Evolutionary conservation across 257 asterid genomes (phyloP), one percentile per base, ranked within the genome.

Genomic region (Przewalskia tangutica): DNA sequence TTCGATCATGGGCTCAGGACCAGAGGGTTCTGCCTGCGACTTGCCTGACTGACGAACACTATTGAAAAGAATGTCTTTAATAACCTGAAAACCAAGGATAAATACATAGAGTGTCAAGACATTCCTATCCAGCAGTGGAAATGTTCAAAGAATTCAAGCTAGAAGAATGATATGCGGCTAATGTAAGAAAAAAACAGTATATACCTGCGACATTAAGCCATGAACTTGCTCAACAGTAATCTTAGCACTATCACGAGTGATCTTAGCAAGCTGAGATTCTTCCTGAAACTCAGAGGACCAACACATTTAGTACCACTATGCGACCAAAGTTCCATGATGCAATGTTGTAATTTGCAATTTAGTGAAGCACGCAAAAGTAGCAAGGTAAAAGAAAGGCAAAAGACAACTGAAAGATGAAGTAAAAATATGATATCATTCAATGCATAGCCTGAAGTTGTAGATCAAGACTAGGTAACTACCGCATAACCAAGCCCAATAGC

Each of bases 201-300:
- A 67, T 64, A 92, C 99, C 97, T 94, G 99, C 40, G 99, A 95
- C 99, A 95, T 95, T 86, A 95, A 86, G 75, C 98, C 98, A 86
- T 95, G 99, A 84, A 95, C 98, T 90, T 95, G 99, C 89, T 95
- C 99, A 48, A 92, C 99, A 10, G 99, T 93, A 82, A 95, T 95
- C 91, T 95, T 95, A 18, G 92, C 91, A 82, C 99, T 94, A 81
- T 95, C 98, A 70, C 97, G 98, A 38, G 97, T 94, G 48, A 95
- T 95, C 96, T 94, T 95, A 81, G 91, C 88, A 59, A 95, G 96
- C 85, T 89, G 97, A 82, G 99, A 95, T 83, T 94, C 99, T 84
- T 95, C 99, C 99, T 95, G 97, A 64, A 84, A 80, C 66, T 23
- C 80, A 48, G 62, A 13, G 46, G 16, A 75, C 14, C 80, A 75